Evolutionary conservation across 106 monocot species (phyloP).

Genomic region (Dactylorhiza incarnata): DNA sequence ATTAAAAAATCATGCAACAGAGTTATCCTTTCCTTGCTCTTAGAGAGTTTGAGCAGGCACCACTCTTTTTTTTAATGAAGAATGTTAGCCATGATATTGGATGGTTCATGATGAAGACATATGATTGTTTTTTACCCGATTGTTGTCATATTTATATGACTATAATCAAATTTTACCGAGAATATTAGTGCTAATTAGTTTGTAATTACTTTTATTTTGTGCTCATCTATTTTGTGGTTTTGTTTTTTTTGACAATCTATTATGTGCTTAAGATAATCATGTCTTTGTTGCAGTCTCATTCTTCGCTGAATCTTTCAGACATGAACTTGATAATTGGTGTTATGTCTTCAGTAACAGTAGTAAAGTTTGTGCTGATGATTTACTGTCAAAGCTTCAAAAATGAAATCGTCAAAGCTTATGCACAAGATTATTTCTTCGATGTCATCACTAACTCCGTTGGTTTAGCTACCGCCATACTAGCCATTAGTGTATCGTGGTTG

Average conservation of each 20-base stretch:
- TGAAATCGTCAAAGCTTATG: conserved; percentile 77
- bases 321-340: conserved; percentile 74
- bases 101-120: too few species aligned
- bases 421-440: conserved; percentile 87
- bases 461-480: conserved; percentile 57
- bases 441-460: conserved; percentile 88
- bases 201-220: background rate
- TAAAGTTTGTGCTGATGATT: conserved; percentile 64
- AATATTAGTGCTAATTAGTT: too few species aligned
- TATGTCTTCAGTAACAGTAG: conserved; percentile 57
- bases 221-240: too few species aligned
- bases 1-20: background rate
- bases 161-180: too few species aligned
- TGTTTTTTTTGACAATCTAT: background rate
- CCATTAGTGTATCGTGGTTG: conserved; percentile 53
- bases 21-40: background rate
- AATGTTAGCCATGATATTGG: background rate
- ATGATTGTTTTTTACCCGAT: too few species aligned
- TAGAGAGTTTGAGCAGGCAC: too few species aligned
- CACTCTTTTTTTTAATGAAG: background rate
- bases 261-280: too few species aligned
- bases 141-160: too few species aligned
- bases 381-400: conserved; percentile 74
- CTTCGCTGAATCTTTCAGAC: conserved; percentile 18
- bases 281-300: conserved; percentile 35